Percentiles rank a stretch among this genome's conserved stretches.
phyloP scores from a whole-genome alignment of 345 rosid genomes.

The Geranium rotundifolium region DNA sequence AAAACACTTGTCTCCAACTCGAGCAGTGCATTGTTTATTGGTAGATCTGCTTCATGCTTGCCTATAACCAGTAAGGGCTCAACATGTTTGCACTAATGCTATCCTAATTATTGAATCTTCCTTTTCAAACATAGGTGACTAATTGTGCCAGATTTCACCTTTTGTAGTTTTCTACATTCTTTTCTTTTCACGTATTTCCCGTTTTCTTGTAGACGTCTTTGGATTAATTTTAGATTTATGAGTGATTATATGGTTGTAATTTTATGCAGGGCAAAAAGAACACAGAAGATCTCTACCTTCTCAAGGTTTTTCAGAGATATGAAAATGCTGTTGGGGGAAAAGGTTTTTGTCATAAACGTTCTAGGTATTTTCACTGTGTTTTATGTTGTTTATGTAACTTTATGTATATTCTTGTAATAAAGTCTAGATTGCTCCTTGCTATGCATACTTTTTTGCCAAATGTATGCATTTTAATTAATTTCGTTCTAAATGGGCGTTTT shows the following conservation, averaged over 20 bases:
- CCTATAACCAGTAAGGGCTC: too few species aligned
- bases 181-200: neutral
- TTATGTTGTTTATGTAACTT: too few species aligned
- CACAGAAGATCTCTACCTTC: conserved; percentile 25
- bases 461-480: neutral
- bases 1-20: too few species aligned
- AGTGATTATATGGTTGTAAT: neutral
- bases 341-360: conserved; percentile 60
- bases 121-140: too few species aligned
- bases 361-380: conserved; percentile 37
- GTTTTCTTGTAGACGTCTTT: neutral
- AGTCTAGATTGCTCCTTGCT: neutral
- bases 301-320: conserved; percentile 52
- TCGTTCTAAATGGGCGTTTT: conserved; percentile 8
- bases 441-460: neutral
- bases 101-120: too few species aligned
- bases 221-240: neutral
- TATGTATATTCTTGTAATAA: too few species aligned
- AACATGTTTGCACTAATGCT: too few species aligned
- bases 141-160: too few species aligned
- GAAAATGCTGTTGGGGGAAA: conserved; percentile 48
- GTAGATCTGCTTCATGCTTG: too few species aligned
- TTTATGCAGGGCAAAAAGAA: conserved; percentile 24
- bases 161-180: too few species aligned
- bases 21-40: too few species aligned